Evolutionary conservation across 306 rosid species (phyloP).

Genomic region (Morella rubra): DNA sequence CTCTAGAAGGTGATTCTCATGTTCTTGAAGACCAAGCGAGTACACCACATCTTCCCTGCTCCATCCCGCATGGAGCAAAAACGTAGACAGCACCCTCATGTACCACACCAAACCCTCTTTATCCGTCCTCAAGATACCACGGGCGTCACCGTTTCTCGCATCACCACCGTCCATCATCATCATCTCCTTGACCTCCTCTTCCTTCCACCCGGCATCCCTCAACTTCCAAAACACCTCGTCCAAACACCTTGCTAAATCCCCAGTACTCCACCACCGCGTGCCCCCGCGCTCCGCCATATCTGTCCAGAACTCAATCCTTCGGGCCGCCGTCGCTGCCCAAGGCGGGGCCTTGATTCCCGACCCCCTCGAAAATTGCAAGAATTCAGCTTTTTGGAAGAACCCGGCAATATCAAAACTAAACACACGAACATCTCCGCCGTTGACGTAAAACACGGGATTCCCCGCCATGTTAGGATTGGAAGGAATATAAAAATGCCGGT

Average conservation of each 20-base stretch:
- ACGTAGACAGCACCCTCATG: slow-evolving; percentile 37
- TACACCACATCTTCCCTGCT: slow-evolving; percentile 67
- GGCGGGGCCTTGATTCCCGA: slow-evolving; percentile 38
- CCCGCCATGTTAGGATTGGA: slow-evolving; percentile 52
- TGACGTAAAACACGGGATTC: slow-evolving; percentile 61
- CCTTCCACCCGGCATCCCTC: slow-evolving; percentile 84
- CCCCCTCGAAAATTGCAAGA: slow-evolving; percentile 17
- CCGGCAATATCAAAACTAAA: slow-evolving; percentile 57
- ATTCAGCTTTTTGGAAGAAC: slow-evolving; percentile 49
- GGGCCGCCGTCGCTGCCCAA: slow-evolving; percentile 67
- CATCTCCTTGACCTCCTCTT: slow-evolving; percentile 82
- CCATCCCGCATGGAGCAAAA: slow-evolving; percentile 87
- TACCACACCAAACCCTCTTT: slow-evolving; percentile 38
- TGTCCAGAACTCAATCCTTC: slow-evolving; percentile 61
- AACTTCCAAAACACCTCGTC: slow-evolving; percentile 52
- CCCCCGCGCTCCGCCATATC: slow-evolving; percentile 43
- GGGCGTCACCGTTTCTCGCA: neutral
- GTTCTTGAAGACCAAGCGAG: slow-evolving; percentile 50
- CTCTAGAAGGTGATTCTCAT: slow-evolving; percentile 18
- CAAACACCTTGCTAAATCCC: slow-evolving; percentile 43
- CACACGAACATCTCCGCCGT: slow-evolving; percentile 42
- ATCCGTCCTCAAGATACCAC: neutral
- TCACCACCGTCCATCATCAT: slow-evolving; percentile 49
- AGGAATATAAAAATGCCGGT: slow-evolving; percentile 58
- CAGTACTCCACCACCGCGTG: slow-evolving; percentile 43